A percentile compares a stretch with the other conserved stretches of the same genome.
phyloP scores from a whole-genome alignment of 495 filamentous ascomycete species.

The Aspergillus baeticus region DNA sequence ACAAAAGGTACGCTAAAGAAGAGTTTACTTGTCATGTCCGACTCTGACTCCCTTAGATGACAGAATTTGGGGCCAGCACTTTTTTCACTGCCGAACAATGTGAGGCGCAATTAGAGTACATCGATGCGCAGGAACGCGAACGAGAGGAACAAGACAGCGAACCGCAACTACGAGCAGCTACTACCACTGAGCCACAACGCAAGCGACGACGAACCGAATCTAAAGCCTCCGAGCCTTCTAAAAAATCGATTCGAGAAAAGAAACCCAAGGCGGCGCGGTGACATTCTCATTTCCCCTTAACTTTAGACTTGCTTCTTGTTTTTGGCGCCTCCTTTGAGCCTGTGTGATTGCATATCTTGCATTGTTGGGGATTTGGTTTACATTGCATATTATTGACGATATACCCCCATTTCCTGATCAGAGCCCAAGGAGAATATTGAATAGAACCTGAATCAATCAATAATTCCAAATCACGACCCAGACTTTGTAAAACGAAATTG shows the following conservation, averaged over 20 bases:
- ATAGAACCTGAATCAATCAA: not conserved
- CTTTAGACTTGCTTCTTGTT: conserved; percentile 6
- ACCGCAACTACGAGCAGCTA: conserved; percentile 23
- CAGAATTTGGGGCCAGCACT: conserved; percentile 35
- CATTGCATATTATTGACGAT: not conserved
- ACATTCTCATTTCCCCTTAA: not conserved
- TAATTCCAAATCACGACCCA: not conserved
- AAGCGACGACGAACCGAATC: conserved; percentile 18
- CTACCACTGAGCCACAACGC: conserved; percentile 27
- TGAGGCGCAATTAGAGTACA: conserved; percentile 32
- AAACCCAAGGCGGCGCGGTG: not conserved
- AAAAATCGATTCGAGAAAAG: not conserved
- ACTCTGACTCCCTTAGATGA: conserved; percentile 26
- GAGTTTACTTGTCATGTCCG: not conserved
- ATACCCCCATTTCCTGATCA: not conserved
- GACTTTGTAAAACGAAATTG: too few relatives aligned
- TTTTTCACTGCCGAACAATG: conserved; percentile 38
- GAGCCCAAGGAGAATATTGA: not conserved
- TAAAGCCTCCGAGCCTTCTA: not conserved
- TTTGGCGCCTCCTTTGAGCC: not conserved
- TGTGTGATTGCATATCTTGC: not conserved
- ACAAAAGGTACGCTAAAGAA: conserved; percentile 40
- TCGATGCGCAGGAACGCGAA: conserved; percentile 26
- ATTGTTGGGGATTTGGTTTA: conserved; percentile 1
- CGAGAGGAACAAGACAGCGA: not conserved